phyloP scores from a whole-genome alignment of 2,329 filamentous ascomycete species.

The Leptographium procerum region DNA sequence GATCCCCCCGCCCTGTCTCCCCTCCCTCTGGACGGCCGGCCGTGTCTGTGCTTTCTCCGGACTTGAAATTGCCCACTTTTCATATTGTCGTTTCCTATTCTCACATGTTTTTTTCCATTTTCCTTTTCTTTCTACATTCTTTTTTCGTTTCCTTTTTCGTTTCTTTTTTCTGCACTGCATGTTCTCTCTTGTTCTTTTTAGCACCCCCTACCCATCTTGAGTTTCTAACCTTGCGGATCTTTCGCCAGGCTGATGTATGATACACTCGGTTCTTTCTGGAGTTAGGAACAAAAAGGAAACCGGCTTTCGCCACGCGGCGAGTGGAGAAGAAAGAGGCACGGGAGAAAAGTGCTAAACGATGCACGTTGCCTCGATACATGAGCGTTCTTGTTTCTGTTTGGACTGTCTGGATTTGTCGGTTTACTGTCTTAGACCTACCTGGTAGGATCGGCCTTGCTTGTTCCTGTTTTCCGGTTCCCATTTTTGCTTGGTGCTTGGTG shows the following conservation, averaged over 20 bases:
- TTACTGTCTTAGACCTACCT: not conserved
- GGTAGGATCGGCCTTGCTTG: not conserved
- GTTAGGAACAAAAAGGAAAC: slow-evolving; percentile 15
- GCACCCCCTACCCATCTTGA: not conserved
- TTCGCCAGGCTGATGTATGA: slow-evolving; percentile 1
- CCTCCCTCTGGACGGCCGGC: too few relatives aligned
- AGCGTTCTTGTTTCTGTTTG: not conserved
- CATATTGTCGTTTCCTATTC: not conserved
- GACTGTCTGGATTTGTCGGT: not conserved
- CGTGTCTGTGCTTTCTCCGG: not conserved
- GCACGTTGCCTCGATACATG: not conserved
- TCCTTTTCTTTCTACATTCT: not conserved
- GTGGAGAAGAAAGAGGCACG: not conserved
- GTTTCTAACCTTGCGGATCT: slow-evolving; percentile 15
- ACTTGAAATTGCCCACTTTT: not conserved
- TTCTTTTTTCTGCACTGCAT: not conserved
- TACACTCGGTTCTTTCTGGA: slow-evolving; percentile 15
- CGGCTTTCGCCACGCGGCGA: slow-evolving; percentile 14
- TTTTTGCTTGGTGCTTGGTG: not conserved
- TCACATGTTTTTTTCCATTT: not conserved
- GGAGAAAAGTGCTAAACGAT: not conserved
- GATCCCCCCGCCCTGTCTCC: too few relatives aligned
- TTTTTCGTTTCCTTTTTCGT: not conserved
- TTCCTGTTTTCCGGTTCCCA: not conserved
- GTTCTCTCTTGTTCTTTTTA: not conserved